Percentiles rank a stretch among this genome's conserved stretches.
Conservation (phyloP, 2,329 filamentous ascomycete genomes). For the Trichoderma hamatum region DNA sequence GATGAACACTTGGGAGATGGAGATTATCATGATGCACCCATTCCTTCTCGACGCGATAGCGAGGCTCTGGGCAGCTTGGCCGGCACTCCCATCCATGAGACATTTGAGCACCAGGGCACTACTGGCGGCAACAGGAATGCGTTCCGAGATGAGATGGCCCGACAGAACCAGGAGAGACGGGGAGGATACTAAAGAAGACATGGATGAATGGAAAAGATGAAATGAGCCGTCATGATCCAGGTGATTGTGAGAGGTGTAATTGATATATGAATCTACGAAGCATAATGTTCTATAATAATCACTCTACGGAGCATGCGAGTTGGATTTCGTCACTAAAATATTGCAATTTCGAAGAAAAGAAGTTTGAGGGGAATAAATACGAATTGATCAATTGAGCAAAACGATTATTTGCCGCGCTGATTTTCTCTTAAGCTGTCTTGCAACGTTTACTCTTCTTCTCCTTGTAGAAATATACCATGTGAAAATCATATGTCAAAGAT, state of each 20-base stretch:
- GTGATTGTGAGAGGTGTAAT: not conserved
- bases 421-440: not conserved
- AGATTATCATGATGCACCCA: conserved; percentile 34
- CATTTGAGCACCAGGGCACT: conserved; percentile 45
- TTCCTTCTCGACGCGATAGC: conserved; percentile 44
- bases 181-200: not conserved
- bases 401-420: not conserved
- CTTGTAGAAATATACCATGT: not conserved
- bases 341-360: not conserved
- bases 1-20: conserved; percentile 26
- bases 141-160: conserved; percentile 54
- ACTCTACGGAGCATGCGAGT: not conserved
- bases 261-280: conserved; percentile 24
- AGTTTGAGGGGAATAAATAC: not conserved
- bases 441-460: not conserved
- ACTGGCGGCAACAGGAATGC: conserved; percentile 43
- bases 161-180: conserved; percentile 49
- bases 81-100: conserved; percentile 49
- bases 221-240: not conserved
- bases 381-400: not conserved
- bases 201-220: not conserved
- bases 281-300: conserved; percentile 6
- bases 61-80: conserved; percentile 54
- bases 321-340: conserved; percentile 21
- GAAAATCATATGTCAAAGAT: not conserved